Conservation (phyloP, 345 rosid species). For the Xanthoceras sorbifolium region DNA sequence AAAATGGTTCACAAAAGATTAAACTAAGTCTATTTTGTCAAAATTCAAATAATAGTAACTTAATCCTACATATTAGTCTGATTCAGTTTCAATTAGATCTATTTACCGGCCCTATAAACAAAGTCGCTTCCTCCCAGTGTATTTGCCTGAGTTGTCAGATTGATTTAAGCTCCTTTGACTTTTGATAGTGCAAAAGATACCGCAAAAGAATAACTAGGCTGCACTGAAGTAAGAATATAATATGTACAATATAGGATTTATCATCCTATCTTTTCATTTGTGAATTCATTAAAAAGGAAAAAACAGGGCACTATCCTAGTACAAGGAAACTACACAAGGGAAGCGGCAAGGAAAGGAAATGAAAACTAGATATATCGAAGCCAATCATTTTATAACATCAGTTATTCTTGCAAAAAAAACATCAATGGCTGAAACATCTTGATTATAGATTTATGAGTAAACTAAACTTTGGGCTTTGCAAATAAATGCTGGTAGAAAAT, state of each 20-base stretch:
- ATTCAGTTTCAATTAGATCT: neutral
- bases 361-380: neutral
- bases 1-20: neutral
- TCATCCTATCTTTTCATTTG: neutral
- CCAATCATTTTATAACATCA: neutral
- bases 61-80: constrained; percentile 2
- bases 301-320: neutral
- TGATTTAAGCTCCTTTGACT: neutral
- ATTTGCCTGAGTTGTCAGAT: neutral
- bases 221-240: neutral
- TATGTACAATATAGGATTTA: neutral
- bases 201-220: constrained; percentile 1
- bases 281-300: neutral
- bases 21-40: neutral
- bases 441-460: neutral
- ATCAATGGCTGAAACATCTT: neutral
- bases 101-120: neutral
- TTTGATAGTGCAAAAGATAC: constrained; percentile 1
- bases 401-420: neutral
- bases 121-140: neutral
- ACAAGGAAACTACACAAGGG: neutral
- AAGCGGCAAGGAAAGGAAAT: neutral
- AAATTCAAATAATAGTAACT: neutral
- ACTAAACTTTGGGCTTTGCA: neutral
- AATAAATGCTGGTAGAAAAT: neutral